A percentile compares a stretch with the other conserved stretches of the same genome.
phyloP scores from a whole-genome alignment of 1,284 basidiomycete species.

The Trichosporon faecale region DNA sequence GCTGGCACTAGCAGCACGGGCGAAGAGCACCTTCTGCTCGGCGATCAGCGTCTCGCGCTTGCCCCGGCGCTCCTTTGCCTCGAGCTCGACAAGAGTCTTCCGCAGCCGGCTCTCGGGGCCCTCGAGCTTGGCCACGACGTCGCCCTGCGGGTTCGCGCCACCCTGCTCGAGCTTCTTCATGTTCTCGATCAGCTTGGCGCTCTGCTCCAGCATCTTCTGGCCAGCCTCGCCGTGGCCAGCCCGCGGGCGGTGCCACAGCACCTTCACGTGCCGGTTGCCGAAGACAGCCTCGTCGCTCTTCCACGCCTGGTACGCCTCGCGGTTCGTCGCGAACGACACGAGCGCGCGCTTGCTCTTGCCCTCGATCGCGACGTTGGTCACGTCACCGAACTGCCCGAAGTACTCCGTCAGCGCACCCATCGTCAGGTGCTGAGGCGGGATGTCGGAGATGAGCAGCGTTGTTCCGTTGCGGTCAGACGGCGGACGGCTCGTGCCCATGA shows the following conservation, averaged over 20 bases:
- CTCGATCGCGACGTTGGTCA: slow-evolving; percentile 90
- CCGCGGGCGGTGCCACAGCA: slow-evolving; percentile 88
- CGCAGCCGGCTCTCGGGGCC: slow-evolving; percentile 39
- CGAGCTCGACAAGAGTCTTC: slow-evolving; percentile 46
- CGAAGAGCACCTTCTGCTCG: slow-evolving; percentile 85
- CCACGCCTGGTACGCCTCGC: slow-evolving; percentile 83
- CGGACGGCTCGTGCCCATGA: slow-evolving; percentile 33
- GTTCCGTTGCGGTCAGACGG: slow-evolving; percentile 63
- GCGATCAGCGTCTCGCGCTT: slow-evolving; percentile 77
- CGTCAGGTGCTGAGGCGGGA: slow-evolving; percentile 76
- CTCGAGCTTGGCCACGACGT: slow-evolving; percentile 31
- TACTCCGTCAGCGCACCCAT: slow-evolving; percentile 77
- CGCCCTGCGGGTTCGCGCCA: slow-evolving; percentile 30
- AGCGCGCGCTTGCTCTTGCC: slow-evolving; percentile 69
- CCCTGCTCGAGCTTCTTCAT: slow-evolving; percentile 51
- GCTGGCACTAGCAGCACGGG: slow-evolving; percentile 58
- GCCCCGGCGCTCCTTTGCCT: slow-evolving; percentile 62
- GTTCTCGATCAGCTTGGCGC: slow-evolving; percentile 67
- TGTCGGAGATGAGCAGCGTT: slow-evolving; percentile 90
- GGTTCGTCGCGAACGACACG: slow-evolving; percentile 80
- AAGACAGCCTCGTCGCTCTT: slow-evolving; percentile 90
- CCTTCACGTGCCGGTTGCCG: slow-evolving; percentile 88
- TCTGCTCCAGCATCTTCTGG: slow-evolving; percentile 70
- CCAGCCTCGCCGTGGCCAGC: slow-evolving; percentile 78
- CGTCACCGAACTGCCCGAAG: slow-evolving; percentile 88